Base-by-base conservation (phyloP, 352 stramenopile genomes). In the Stephanocyclus meneghinianus region DNA sequence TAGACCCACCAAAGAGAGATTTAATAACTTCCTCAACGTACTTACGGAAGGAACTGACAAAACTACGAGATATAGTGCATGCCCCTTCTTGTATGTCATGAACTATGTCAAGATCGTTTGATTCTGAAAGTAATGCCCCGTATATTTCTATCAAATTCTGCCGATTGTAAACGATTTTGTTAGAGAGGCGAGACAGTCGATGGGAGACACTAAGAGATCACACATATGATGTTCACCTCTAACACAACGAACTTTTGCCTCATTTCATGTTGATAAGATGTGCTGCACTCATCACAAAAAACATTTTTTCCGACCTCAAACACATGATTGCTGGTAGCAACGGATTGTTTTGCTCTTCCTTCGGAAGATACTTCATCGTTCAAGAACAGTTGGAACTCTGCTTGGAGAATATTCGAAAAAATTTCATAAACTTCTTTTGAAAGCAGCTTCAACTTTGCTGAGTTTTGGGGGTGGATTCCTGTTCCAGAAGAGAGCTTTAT, bases 361-460 rank as follows among this genome's bases (percentile, higher is more conserved):
- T 37, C 13, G 2, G 15, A 21, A 53, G 47, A 29, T 13, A 35
- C 18, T 40, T 67, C 48, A 45, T 81, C 42, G 11, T 13, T 10
- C 29, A 66, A 21, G 71, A 74, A 82, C 64, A 71, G 67, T 45
- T 29, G 18, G 32, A 62, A 81, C 42, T 83, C 86, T 68, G 75
- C 5, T 44, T 44, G 0, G 1, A 93, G 13, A 30, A 91, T 73
- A 5, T 50, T 67, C 4, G 81, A 29, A 18, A 87, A 80, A 9
- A 63, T 61, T 37, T 87, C 59, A 56, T 85, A 93, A 0, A 85
- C n/a, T 30, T 71, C 53, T 59, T 37, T 30, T 65, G 78, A 73
- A 10, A 93, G 53, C 18, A 92, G 30, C 62, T 92, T 93, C 47
- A 87, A 81, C 48, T 53, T 45, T 37, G 74, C 59, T 53, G 76